Percentiles rank a stretch among this genome's conserved stretches.
Evolutionary conservation across 176 grass and related monocot genomes (phyloP).

Genomic region (Calamus simplicifolius): DNA sequence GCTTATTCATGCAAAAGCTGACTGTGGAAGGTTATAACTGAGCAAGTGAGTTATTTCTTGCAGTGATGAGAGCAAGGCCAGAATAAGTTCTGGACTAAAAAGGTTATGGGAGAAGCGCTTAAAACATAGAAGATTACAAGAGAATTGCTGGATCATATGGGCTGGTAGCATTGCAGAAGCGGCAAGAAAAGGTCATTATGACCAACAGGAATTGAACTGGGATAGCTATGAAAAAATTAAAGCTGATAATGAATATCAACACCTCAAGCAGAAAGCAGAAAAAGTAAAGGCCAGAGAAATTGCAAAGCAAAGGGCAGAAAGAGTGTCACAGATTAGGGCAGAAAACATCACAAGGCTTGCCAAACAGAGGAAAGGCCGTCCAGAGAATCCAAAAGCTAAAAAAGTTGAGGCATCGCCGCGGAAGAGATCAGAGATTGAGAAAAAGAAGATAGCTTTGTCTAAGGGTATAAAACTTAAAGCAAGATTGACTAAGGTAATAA

Average conservation of each 20-base stretch:
- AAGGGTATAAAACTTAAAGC: conserved; percentile 58
- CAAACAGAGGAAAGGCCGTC: conserved; percentile 23
- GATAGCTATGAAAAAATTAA: conserved; percentile 64
- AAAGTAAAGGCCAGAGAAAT: conserved; percentile 31
- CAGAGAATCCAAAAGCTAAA: conserved; percentile 23
- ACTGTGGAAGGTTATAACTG: background rate
- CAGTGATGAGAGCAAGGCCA: conserved; percentile 55
- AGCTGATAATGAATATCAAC: conserved; percentile 31
- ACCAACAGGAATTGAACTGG: conserved; percentile 58
- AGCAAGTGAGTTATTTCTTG: conserved; percentile 2
- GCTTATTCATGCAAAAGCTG: no score
- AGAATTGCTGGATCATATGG: conserved; percentile 39
- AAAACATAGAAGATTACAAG: conserved; percentile 27
- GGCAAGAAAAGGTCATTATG: conserved; percentile 38
- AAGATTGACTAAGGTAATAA: conserved; percentile 67
- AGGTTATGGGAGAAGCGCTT: conserved; percentile 48
- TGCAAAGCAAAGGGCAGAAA: conserved; percentile 23
- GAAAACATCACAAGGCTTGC: conserved; percentile 17
- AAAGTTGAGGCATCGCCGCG: conserved; percentile 8
- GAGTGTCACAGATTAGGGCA: background rate
- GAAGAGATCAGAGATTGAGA: conserved; percentile 23
- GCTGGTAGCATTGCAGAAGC: conserved; percentile 54
- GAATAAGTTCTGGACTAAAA: conserved; percentile 56
- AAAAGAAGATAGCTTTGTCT: conserved; percentile 14
- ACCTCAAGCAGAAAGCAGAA: conserved; percentile 16